These are phyloP conservation scores for Scenedesmus sp. DNA, from an alignment of 163 green algal species.

Conservation along the genomic window DNA sequence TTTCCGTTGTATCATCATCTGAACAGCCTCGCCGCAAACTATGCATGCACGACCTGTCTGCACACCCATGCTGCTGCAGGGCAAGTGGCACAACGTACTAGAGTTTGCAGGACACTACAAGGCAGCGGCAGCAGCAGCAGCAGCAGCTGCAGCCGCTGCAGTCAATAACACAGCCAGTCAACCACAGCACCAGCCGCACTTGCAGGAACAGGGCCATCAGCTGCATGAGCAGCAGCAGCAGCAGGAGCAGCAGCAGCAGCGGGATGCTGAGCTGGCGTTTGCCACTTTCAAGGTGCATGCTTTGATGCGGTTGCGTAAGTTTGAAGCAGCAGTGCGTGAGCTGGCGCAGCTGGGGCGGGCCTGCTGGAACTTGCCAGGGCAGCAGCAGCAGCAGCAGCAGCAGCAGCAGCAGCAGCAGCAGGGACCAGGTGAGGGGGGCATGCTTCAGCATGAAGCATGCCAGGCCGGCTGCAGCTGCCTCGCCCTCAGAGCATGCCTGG, in stretches of 20 bases:
- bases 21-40: background rate
- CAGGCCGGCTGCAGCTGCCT: background rate
- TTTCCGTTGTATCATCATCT: background rate
- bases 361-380: background rate
- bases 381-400: background rate
- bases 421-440: background rate
- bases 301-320: constrained; percentile 18
- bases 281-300: constrained; percentile 24
- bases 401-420: background rate
- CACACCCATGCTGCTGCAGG: background rate
- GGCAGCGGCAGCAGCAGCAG: constrained; percentile 8
- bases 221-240: background rate
- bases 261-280: constrained; percentile 22
- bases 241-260: constrained; percentile 7
- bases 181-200: background rate
- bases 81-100: constrained; percentile 30
- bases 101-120: constrained; percentile 36
- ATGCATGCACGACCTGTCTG: background rate
- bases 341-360: constrained; percentile 17
- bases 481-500: background rate
- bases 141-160: background rate
- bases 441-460: background rate
- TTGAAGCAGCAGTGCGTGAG: constrained; percentile 3
- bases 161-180: background rate
- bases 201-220: too few relatives aligned